Evolutionary conservation across 441 rosid genomes (phyloP), one percentile per base, ranked within the genome.

Genomic region (Hypseocharis bilobata): DNA sequence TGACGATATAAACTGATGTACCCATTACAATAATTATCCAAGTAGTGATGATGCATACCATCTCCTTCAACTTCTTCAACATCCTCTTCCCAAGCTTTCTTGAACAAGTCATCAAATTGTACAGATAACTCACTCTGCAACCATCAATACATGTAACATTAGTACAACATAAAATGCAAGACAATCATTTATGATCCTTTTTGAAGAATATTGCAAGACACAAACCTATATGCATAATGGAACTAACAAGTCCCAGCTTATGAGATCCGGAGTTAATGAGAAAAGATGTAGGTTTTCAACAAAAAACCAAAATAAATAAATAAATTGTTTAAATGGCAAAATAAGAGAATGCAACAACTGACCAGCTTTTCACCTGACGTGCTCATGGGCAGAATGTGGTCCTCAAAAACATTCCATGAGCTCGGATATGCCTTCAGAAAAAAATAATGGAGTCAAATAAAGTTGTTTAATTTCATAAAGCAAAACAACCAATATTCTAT

Each of bases 31-130:
- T 49, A 32, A 16, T 74, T 22, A 5, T 42, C 42, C 58, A 28
- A 54, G 75, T 22, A 67, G 28, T 64, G 63, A 72, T 67, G 44
- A 30, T 36, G 76, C 85, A 66, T 75, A 93, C 97, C 88, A 73
- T 85, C 92, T 69, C 59, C 79, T 74, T 76, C 92, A 64, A 56
- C 85, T 47, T 80, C 71, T 64, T 67, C 76, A 51, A 68, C 64
- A 70, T 82, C 92, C 69, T 88, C 96, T 80, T 93, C 97, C 98
- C 96, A 93, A 40, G 92, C 96, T 79, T 79, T 86, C 73, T 83
- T 82, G 80, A 93, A 85, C 75, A 93, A 82, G 73, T 91, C 93
- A 69, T 87, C 96, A 81, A 93, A 87, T 78, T 91, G 96, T 67
- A 91, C 82, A 68, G 96, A 88, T 72, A 91, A 69, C 76, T 86